Evolutionary conservation across 1,284 basidiomycete genomes (phyloP), one percentile per base, ranked within the genome.

Genomic region (Mycena sp.): DNA sequence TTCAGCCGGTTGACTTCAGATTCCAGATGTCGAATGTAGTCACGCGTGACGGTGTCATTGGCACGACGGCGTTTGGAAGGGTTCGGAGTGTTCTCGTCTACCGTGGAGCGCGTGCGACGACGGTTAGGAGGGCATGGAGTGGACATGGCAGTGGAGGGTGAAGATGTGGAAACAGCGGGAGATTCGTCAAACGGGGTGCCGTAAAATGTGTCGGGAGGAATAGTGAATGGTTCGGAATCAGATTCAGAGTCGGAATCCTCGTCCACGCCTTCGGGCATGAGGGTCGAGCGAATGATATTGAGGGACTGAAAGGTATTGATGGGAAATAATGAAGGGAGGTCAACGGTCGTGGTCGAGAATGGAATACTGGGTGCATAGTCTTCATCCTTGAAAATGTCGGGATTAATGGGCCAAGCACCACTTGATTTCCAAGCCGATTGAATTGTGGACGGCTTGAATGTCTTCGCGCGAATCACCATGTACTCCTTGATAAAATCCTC

Each of bases 401-500:
- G 51, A 26, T 60, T 50, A 25, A 56, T 35, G 2, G 60, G 60
- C 25, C 57, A 60, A 7, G 72, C 64, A 3, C 76, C 74, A 26
- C 69, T 67, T 48, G 72, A 74, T 23, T 58, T 63, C 45, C 58
- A 77, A 6, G 73, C 71, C 14, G 68, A 53, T 16, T 50, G 23
- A 44, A 78, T 73, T 5, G 69, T 74, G 11, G 52, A 53, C 17
- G 51, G 21, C 17, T 63, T 67, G 64, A 77, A 76, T 4, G 72
- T 55, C 38, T 55, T 9, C 7, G 28, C 37, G 9, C 68, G 65
- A 9, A 67, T 69, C 1, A 32, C 51, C 64, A 73, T 70, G 48
- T 77, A 76, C n/a, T 77, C 68, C 12, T 69, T 57, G 28, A 76
- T 63, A 25, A 74, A 76, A 21, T 78, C 72, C 0, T 78, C 73